Conservation (phyloP, 1,284 basidiomycete genomes). For the Amylostereum areolatum region DNA sequence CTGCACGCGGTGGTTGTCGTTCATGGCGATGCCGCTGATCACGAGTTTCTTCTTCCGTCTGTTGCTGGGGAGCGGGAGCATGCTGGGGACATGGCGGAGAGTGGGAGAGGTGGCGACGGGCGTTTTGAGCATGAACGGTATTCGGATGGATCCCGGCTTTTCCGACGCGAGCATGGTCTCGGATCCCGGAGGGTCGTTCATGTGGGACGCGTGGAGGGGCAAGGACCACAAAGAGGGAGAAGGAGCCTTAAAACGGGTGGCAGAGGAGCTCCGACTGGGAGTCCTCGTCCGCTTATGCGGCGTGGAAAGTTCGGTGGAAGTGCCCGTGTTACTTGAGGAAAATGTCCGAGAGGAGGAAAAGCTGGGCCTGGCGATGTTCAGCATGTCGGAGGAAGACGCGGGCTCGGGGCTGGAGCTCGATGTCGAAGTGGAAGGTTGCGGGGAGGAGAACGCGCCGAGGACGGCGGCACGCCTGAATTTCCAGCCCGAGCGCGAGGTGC, state of each 20-base stretch:
- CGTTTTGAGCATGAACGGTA: too few species aligned
- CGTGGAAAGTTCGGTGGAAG: conserved; percentile 34
- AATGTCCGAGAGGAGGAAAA: conserved; percentile 59
- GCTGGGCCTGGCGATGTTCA: too few species aligned
- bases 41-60: conserved; percentile 30
- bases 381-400: too few species aligned
- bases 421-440: conserved; percentile 36
- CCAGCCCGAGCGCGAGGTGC: conserved; percentile 19
- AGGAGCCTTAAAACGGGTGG: conserved; percentile 27
- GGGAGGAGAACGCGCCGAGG: conserved; percentile 48
- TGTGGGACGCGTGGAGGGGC: conserved; percentile 32
- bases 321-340: conserved; percentile 38
- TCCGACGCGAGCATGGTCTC: conserved; percentile 21
- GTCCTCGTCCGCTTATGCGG: too few species aligned
- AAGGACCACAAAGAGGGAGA: conserved; percentile 35
- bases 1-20: conserved; percentile 27
- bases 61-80: too few species aligned
- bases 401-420: too few species aligned
- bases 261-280: conserved; percentile 38
- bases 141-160: too few species aligned
- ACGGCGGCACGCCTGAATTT: conserved; percentile 54
- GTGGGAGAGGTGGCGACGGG: too few species aligned
- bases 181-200: conserved; percentile 28
- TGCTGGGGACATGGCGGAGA: too few species aligned
- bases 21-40: conserved; percentile 30